Conservation (phyloP, 345 rosid species). For the Hevea brasiliensis region DNA sequence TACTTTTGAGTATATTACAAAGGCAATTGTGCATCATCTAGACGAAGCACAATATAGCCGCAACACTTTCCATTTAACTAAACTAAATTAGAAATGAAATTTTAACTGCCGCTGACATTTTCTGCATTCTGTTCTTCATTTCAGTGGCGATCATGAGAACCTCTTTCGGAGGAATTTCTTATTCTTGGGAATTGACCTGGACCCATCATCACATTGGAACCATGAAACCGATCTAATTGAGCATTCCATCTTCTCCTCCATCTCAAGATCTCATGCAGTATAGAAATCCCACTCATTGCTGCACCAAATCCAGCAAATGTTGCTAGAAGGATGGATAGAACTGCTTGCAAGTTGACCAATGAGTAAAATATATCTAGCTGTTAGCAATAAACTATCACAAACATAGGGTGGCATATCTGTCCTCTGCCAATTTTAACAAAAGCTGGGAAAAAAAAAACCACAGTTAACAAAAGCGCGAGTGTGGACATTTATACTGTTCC, state of each 20-base stretch:
- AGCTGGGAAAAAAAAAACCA: no score
- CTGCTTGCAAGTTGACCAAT: conserved; percentile 69
- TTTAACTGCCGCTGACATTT: conserved; percentile 19
- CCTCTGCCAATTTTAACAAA: no score
- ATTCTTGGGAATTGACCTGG: conserved; percentile 38
- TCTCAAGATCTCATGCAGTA: conserved; percentile 71
- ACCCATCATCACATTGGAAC: conserved; percentile 19
- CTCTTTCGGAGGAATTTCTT: conserved; percentile 17
- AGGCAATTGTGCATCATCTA: neutral
- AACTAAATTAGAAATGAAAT: neutral
- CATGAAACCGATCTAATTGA: conserved; percentile 21
- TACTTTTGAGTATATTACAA: conserved; percentile 12
- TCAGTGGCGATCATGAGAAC: conserved; percentile 9
- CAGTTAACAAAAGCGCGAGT: no score
- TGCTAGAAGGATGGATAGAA: conserved; percentile 72
- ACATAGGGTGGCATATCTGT: no score
- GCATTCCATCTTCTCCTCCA: conserved; percentile 63
- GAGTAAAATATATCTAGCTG: no score
- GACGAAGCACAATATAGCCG: neutral
- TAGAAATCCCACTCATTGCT: conserved; percentile 77
- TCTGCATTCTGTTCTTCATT: conserved; percentile 25
- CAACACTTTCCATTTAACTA: neutral
- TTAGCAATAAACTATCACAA: no score
- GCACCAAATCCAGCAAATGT: conserved; percentile 85
- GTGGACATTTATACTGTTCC: no score